These are phyloP conservation scores for Colletotrichum australisinense DNA, from an alignment of 2,329 filamentous ascomycete species.

Conservation along the genomic window DNA sequence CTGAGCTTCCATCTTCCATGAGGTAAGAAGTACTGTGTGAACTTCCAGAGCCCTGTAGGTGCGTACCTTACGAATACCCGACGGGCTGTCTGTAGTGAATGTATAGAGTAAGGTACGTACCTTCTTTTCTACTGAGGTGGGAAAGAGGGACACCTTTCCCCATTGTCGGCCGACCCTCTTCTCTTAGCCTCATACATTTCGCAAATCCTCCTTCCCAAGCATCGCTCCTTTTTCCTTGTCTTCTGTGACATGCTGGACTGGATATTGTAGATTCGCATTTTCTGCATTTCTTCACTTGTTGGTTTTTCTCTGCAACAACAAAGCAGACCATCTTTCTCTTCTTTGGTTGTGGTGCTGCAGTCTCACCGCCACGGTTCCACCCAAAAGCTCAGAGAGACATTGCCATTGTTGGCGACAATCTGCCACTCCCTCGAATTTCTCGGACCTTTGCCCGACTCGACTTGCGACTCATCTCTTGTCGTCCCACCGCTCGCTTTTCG, in stretches of 20 bases:
- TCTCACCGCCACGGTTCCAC: conserved; percentile 18
- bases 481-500: not conserved
- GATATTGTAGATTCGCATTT: not conserved
- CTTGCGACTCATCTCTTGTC: not conserved
- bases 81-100: not conserved
- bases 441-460: not conserved
- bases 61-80: not conserved
- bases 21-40: not conserved
- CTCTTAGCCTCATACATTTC: conserved; percentile 4
- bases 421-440: not conserved
- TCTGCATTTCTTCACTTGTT: not conserved
- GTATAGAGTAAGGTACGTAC: conserved; percentile 4
- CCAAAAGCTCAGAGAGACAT: conserved; percentile 5
- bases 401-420: conserved; percentile 17
- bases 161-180: conserved; percentile 16
- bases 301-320: not conserved
- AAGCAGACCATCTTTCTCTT: not conserved
- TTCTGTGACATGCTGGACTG: not conserved
- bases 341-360: conserved; percentile 8
- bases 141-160: conserved; percentile 29
- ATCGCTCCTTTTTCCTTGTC: not conserved
- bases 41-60: not conserved
- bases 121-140: not conserved
- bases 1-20: not conserved
- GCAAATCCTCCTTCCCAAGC: not conserved